Base-by-base conservation (phyloP, 2,329 filamentous ascomycete species). In the Penicillium thymicola region DNA sequence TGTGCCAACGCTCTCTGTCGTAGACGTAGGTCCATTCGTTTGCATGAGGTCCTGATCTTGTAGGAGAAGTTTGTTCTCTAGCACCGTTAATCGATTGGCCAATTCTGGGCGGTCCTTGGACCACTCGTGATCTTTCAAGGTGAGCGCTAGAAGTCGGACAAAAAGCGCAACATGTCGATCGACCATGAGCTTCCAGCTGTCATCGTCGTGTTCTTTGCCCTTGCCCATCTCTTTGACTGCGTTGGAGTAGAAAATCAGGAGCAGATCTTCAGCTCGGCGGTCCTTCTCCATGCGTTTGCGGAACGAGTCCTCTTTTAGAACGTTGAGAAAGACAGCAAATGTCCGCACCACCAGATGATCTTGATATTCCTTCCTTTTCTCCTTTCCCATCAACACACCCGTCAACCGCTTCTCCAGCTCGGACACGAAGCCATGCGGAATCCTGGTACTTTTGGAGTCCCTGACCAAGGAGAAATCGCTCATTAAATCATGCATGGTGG, bases 161-260 rank as follows among this genome's bases (percentile, higher is more conserved):
- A 99, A 99, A 58, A 99, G 83, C 48, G 94, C 94, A 55, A 97
- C 87, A 74, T 99, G 94, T 53, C 93, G 86, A 74, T 99, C 94
- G 18, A 96, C 92, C 76, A 97, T 85, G 57, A 89, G 80, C 76
- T 94, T 96, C 89, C 91, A 97, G 51, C 85, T 84, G 71, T 96
- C 91, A 72, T 97, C 93, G 45, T 89, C 89, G 0, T 86, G 81
- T 0, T 84, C 75, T 73, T 89, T 89, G 51, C 88, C 84, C 72
- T 90, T 90, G 73, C 89, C 86, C 67, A 96, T 83, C 59, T 96
- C 92, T 72, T 96, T 95, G 44, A 91, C 96, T 7, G 94, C 92
- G 61, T 90, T 89, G 1, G 92, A 95, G 76, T 95, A 97, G 80
- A 99, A 97, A 62, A 97, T 97, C 65, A 99, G 82, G 50, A 99